Evolutionary conservation across 805 yeast genomes (phyloP).

Genomic region (Barnettozyma sucrosica): DNA sequence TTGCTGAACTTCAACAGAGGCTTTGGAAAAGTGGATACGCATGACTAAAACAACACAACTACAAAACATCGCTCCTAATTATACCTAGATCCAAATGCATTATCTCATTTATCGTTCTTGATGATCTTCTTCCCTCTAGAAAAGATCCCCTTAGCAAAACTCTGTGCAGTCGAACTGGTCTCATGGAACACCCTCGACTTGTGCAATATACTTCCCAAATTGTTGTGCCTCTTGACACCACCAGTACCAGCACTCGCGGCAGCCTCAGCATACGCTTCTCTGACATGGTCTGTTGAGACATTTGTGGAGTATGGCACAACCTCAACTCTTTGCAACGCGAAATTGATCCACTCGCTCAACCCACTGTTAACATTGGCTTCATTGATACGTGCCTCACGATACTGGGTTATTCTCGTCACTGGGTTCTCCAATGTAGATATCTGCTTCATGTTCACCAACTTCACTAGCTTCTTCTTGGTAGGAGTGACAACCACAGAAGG

Average conservation of each 20-base stretch:
- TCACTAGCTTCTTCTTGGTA: neutral
- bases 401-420: constrained; percentile 35
- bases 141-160: constrained; percentile 48
- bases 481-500: neutral
- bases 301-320: constrained; percentile 22
- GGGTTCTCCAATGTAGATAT: constrained; percentile 37
- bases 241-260: constrained; percentile 25
- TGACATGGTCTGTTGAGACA: constrained; percentile 37
- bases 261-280: constrained; percentile 62
- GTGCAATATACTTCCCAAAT: constrained; percentile 42
- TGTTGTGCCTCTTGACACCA: constrained; percentile 33
- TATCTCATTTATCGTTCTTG: constrained; percentile 25
- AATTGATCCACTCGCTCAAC: constrained; percentile 47
- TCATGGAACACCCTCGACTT: constrained; percentile 45
- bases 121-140: constrained; percentile 50
- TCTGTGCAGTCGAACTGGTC: constrained; percentile 46
- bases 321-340: constrained; percentile 30
- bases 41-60: neutral
- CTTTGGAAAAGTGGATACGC: constrained; percentile 43
- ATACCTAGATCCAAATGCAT: neutral
- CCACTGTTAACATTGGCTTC: constrained; percentile 49
- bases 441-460: constrained; percentile 32
- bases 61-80: neutral
- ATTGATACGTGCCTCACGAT: constrained; percentile 37
- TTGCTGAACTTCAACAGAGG: constrained; percentile 56